phyloP scores from a whole-genome alignment of 129 eudicot species.

The Smallanthus sonchifolius region DNA sequence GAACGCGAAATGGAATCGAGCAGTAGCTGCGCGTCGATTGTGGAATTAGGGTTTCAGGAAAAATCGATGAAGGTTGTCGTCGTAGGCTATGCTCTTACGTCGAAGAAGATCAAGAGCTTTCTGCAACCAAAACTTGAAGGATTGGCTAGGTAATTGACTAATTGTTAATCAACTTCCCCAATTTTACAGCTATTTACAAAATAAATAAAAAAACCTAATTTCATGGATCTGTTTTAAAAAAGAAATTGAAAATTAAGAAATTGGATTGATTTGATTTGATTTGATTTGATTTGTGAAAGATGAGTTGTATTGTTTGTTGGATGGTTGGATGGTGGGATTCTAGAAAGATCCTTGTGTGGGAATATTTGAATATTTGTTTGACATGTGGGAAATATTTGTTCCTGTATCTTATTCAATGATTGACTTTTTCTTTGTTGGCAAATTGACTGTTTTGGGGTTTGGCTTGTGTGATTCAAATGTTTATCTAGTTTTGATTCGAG shows the following conservation, averaged over 20 bases:
- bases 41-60: conserved; percentile 45
- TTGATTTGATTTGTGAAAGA: background rate
- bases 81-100: conserved; percentile 93
- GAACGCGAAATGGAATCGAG: conserved; percentile 37
- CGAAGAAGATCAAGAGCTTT: conserved; percentile 88
- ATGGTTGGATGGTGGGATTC: conserved; percentile 13
- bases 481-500: background rate
- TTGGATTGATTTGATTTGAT: background rate
- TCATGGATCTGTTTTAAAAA: background rate
- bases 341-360: conserved; percentile 18
- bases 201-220: background rate
- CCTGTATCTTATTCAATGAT: background rate
- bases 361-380: conserved; percentile 15
- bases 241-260: background rate
- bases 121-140: conserved; percentile 85
- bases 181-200: background rate
- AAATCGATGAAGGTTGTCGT: conserved; percentile 58
- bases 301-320: background rate
- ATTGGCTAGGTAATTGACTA: conserved; percentile 60
- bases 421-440: background rate
- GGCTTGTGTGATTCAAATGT: background rate
- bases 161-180: background rate
- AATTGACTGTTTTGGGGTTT: background rate
- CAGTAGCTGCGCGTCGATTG: conserved; percentile 24
- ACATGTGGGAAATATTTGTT: background rate